Evolutionary conservation across 2,329 filamentous ascomycete species (phyloP).

Genomic region (Fusarium sp.): DNA sequence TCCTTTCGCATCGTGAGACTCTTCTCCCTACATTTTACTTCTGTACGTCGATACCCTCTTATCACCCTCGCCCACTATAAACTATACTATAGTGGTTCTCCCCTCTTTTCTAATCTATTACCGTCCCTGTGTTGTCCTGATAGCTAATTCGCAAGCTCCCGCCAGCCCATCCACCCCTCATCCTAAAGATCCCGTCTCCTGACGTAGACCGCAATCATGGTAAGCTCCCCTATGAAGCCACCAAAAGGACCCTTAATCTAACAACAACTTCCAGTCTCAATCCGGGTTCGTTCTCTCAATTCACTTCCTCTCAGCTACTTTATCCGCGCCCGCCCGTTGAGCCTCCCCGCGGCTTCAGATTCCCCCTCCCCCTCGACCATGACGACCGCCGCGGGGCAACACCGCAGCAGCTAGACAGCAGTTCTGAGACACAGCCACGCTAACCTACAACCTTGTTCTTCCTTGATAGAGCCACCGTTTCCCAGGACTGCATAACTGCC

Average conservation of each 20-base stretch:
- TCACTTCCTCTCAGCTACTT: conserved; percentile 16
- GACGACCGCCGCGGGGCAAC: conserved; percentile 46
- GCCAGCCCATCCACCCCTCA: conserved; percentile 47
- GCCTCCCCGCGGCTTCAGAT: conserved; percentile 29
- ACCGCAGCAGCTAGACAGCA: conserved; percentile 22
- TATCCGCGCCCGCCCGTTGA: conserved; percentile 27
- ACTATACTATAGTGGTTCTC: neutral
- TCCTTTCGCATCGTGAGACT: conserved; percentile 46
- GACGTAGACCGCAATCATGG: conserved; percentile 58
- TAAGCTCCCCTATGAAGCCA: conserved; percentile 51
- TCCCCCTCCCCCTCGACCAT: conserved; percentile 36
- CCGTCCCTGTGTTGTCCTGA: conserved; percentile 16
- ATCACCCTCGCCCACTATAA: neutral
- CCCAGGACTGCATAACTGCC: conserved; percentile 77
- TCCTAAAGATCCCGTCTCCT: conserved; percentile 49
- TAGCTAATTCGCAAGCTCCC: conserved; percentile 49
- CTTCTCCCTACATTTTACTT: conserved; percentile 27
- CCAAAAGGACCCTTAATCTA: conserved; percentile 32
- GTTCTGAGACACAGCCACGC: conserved; percentile 38
- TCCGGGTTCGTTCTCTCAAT: conserved; percentile 67
- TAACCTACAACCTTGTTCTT: conserved; percentile 43
- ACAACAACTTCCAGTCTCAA: conserved; percentile 68
- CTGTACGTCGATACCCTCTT: conserved; percentile 33
- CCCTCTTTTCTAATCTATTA: neutral
- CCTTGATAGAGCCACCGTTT: conserved; percentile 75